Evolutionary conservation across 768 basidiomycete genomes (phyloP), one percentile per base, ranked within the genome.

Genomic region (Lanmaoa rubissima): DNA sequence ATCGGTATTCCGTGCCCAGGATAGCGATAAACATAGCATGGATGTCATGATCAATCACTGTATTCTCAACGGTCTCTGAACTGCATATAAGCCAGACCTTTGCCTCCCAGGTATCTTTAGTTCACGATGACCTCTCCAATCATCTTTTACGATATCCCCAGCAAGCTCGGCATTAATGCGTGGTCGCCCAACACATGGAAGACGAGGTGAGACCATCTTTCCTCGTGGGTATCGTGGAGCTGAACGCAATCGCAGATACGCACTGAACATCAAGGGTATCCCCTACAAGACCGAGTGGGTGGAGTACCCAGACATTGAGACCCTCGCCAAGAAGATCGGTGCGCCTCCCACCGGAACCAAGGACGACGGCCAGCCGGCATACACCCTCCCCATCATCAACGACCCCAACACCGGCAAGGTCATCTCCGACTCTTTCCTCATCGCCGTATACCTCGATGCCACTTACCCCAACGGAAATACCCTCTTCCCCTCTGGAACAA

Each of bases 111-210:
- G 28, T 8, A 48, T 48, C 36, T 48, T 40, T 24, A 28, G 6
- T 44, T 35, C 51, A 45, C 60, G 34, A 74, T 75, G 72, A 13
- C 57, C 14, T 58, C 47, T 24, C 64, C 65, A 17, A 70, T 68
- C 55, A 75, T 78, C 55, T 65, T 80, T 44, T 82, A 80, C 66
- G 81, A 81, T 53, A 75, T 82, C 41, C 75, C 76, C 21, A 71
- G 73, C 36, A 69, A 61, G 40, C 49, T 69, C 6, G 52, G 62
- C 1, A 51, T 8, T 46, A 67, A 64, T 5, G 69, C 73, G 9
- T 80, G 76, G 74, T 77, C 78, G 5, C 75, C 78, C 9, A 81
- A 79, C 55, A 75, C 77, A 35, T 79, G 75, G 76, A 80, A 78
- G 63, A 66, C 69, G 13, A 62, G 81, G 80, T 76, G 41, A 48